Conservation (phyloP, 225 moss, liverwort and hornwort genomes). For the Bryoerythrophyllum caledonicum region DNA sequence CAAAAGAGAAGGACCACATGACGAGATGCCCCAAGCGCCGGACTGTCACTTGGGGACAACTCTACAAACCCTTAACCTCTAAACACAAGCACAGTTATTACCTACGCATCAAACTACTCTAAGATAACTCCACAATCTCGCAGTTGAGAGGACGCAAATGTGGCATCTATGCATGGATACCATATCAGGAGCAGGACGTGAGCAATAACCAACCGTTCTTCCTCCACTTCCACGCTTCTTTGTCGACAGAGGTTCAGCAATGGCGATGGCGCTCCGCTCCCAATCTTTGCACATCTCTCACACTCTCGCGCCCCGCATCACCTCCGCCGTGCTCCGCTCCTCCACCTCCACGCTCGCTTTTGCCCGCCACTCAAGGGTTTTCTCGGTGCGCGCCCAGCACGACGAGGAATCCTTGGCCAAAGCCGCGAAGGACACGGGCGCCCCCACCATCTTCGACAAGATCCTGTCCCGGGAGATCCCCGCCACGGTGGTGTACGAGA, state of each 20-base stretch:
- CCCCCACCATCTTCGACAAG: slow-evolving; percentile 76
- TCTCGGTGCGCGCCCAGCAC: slow-evolving; percentile 44
- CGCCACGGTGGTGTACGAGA: slow-evolving; percentile 70
- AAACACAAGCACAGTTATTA: too few species aligned
- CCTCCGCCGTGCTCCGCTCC: slow-evolving; percentile 21
- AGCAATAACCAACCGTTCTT: too few species aligned
- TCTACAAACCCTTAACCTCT: background rate
- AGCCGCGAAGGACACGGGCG: slow-evolving; percentile 49
- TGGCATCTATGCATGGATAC: background rate
- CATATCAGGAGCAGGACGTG: background rate
- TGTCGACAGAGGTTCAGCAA: background rate
- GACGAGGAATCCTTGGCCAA: slow-evolving; percentile 68
- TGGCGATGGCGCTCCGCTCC: slow-evolving; percentile 40
- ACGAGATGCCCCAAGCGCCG: background rate
- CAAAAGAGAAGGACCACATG: background rate
- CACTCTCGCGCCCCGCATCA: slow-evolving; percentile 25
- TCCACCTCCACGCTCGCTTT: background rate
- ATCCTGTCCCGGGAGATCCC: slow-evolving; percentile 71
- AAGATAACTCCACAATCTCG: too few species aligned
- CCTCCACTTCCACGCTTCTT: too few species aligned
- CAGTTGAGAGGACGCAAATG: background rate
- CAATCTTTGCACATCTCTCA: slow-evolving; percentile 27
- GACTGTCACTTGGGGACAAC: background rate
- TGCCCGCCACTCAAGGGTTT: background rate
- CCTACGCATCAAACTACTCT: background rate